Evolutionary conservation across 441 rosid species (phyloP).

Genomic region (Erodium trifolium): DNA sequence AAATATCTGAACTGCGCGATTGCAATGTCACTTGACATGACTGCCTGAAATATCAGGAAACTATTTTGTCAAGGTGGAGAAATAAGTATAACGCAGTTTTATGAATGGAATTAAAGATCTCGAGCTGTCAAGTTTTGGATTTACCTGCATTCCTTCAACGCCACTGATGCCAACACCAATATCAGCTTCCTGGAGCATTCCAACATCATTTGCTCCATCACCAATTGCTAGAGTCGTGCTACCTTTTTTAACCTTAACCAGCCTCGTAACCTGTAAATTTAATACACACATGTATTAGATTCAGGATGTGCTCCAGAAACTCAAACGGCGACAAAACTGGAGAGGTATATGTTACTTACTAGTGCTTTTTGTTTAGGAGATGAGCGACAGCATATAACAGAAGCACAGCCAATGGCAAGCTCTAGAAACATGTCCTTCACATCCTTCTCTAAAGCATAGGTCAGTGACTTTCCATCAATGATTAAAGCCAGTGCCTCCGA

Average conservation of each 20-base stretch:
- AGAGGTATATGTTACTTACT: constrained; percentile 32
- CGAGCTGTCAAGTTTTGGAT: not conserved
- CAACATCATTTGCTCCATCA: constrained; percentile 95
- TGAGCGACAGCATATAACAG: constrained; percentile 95
- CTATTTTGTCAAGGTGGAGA: not conserved
- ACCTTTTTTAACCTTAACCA: constrained; percentile 58
- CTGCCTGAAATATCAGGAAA: constrained; percentile 50
- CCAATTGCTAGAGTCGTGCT: constrained; percentile 78
- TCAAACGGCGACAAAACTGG: not conserved
- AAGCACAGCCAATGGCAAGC: constrained; percentile 84
- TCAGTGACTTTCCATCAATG: constrained; percentile 80
- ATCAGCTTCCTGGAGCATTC: constrained; percentile 97
- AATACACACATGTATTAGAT: not conserved
- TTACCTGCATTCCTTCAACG: constrained; percentile 92
- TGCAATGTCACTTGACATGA: constrained; percentile 87
- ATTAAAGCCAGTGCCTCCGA: constrained; percentile 68
- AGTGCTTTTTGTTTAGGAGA: constrained; percentile 98
- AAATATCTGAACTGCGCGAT: constrained; percentile 74
- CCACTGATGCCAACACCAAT: constrained; percentile 91
- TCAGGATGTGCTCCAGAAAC: not conserved
- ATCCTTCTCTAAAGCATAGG: constrained; percentile 70
- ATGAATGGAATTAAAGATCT: not conserved
- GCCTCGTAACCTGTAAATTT: constrained; percentile 56
- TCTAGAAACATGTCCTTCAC: constrained; percentile 59
- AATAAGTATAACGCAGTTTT: not conserved